Evolutionary conservation across 352 stramenopile species (phyloP), one percentile per base, ranked within the genome.

Genomic region (Phytophthora aleatoria): DNA sequence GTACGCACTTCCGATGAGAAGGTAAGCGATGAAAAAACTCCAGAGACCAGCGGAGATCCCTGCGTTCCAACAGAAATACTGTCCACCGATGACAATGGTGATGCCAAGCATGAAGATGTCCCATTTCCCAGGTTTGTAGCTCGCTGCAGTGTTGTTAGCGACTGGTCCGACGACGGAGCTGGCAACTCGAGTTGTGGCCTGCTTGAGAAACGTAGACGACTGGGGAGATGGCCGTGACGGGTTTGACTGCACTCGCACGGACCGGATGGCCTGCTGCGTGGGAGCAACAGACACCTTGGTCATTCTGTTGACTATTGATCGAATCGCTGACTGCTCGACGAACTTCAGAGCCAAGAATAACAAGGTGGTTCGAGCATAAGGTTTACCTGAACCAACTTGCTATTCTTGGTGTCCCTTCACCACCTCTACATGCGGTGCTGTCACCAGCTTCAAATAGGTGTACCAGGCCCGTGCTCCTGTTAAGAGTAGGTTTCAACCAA

Each of bases 41-140:
- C 63, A 78, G 16, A 87, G 41, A 10, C 79, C 79, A 7, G 71
- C 74, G 3, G 56, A 35, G 15, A 87, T 60, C 0, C 79, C 76
- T 5, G 48, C 64, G 26, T 85, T 85, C 79, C 79, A 87, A 8
- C 57, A 68, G 42, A 87, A 79, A 49, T 81, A 84, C 55, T 87
- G 76, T 8, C 76, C 79, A 1, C 75, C 79, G 13, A 87, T 74
- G 42, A 84, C 79, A 30, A 85, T 79, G 1, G 76, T 83, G 42
- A 87, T 78, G 3, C 79, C 79, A 7, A 87, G 67, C 27, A 82
- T 60, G 57, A 64, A 85, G 33, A 87, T 59, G 54, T 77, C 71
- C 63, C 55, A 79, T 50, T 74, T 76, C 2, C 54, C 50, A 15
- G 58, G 68, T 36, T 67, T 61, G 53, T 77, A 74, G 28, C 4